A percentile compares a stretch with the other conserved stretches of the same genome.
Conservation (phyloP, 208 protist genomes). For the Sergeia podlipaevii region DNA sequence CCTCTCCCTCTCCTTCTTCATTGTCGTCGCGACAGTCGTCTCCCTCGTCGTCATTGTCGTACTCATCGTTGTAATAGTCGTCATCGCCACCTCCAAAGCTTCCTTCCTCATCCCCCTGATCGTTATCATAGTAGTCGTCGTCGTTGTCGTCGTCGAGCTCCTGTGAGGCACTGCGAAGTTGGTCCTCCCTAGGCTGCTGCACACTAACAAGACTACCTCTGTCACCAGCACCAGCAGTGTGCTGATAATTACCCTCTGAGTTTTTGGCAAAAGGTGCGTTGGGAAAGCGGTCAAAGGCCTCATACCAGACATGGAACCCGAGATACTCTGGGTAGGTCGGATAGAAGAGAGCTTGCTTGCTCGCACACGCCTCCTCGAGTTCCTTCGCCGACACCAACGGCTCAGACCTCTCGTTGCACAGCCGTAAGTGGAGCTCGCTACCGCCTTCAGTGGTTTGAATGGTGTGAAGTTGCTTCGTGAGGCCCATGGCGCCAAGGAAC, state of each 20-base stretch:
- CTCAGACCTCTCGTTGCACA: constrained; percentile 18
- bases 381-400: constrained; percentile 42
- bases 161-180: too few relatives aligned
- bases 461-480: constrained; percentile 22
- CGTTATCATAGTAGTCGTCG: constrained; percentile 5
- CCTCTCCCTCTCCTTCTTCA: constrained; percentile 3
- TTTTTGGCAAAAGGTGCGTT: constrained; percentile 12
- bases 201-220: too few relatives aligned
- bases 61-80: constrained; percentile 3
- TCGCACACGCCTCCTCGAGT: constrained; percentile 41
- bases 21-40: neutral
- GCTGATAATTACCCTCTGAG: too few relatives aligned
- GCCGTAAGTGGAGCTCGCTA: constrained; percentile 15
- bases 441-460: neutral
- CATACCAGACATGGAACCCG: constrained; percentile 60
- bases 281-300: constrained; percentile 47
- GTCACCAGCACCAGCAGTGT: too few relatives aligned
- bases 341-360: constrained; percentile 55
- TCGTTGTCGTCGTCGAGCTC: constrained; percentile 6
- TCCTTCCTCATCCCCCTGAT: neutral
- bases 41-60: neutral
- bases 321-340: constrained; percentile 62
- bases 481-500: constrained; percentile 58
- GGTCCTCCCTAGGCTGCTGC: too few relatives aligned
- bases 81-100: neutral